Conservation (phyloP, 164 flowering plant species). For the Vitis labrusca region DNA sequence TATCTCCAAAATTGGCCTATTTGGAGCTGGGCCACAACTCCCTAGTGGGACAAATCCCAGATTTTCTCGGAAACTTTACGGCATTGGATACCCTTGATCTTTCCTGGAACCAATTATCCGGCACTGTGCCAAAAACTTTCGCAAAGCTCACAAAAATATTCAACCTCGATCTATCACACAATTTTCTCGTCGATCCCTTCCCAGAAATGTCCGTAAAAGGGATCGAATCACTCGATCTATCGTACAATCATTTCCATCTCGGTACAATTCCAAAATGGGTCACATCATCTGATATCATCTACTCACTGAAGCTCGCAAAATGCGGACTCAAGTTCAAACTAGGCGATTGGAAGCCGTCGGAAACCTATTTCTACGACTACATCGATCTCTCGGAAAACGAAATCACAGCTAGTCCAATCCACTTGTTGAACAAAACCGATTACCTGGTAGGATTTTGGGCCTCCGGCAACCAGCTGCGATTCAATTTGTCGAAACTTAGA, state of each 20-base stretch:
- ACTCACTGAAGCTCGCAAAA: constrained; percentile 54
- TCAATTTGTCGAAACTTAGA: constrained; percentile 40
- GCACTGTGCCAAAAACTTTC: constrained; percentile 55
- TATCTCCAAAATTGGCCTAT: constrained; percentile 37
- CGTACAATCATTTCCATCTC: constrained; percentile 56
- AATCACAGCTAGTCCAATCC: constrained; percentile 57
- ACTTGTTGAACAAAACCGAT: constrained; percentile 54
- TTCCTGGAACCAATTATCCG: constrained; percentile 49
- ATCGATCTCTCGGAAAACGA: constrained; percentile 69
- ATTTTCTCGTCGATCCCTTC: constrained; percentile 63
- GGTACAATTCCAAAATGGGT: constrained; percentile 70
- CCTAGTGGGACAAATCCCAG: constrained; percentile 56
- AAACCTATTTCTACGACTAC: constrained; percentile 71
- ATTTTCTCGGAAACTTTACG: constrained; percentile 53
- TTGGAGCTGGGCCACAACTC: constrained; percentile 59
- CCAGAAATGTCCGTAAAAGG: constrained; percentile 65
- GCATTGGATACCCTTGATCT: constrained; percentile 65
- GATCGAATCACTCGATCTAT: constrained; percentile 67
- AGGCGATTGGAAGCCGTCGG: constrained; percentile 54
- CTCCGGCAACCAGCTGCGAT: constrained; percentile 42
- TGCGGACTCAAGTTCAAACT: constrained; percentile 64
- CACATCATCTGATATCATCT: constrained; percentile 63
- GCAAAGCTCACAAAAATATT: constrained; percentile 69
- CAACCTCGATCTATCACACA: constrained; percentile 67
- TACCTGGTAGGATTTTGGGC: constrained; percentile 51